phyloP scores from a whole-genome alignment of 106 monocot species.

The Acanthochlamys bracteata region DNA sequence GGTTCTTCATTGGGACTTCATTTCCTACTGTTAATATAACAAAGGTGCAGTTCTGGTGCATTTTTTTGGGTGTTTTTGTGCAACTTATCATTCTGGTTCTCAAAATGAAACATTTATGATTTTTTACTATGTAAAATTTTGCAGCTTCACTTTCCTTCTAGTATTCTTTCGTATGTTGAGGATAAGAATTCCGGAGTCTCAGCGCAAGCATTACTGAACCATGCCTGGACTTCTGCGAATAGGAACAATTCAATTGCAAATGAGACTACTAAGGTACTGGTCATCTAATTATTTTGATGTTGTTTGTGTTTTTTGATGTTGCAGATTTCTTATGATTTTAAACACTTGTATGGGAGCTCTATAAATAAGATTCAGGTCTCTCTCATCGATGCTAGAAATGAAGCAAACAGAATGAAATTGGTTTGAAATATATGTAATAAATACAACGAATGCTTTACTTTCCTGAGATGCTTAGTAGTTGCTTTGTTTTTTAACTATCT shows the following conservation, averaged over 20 bases:
- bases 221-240: conserved; percentile 9
- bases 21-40: conserved; percentile 47
- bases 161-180: conserved; percentile 7
- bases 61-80: not conserved
- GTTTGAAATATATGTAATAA: too few species aligned
- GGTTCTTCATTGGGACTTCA: conserved; percentile 69
- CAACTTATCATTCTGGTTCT: not conserved
- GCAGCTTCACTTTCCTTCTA: conserved; percentile 14
- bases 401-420: too few species aligned
- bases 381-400: too few species aligned
- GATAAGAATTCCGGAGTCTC: conserved; percentile 3
- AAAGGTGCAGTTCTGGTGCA: conserved; percentile 28
- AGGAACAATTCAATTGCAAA: not conserved
- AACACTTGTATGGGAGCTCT: too few species aligned
- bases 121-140: not conserved
- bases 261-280: not conserved
- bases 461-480: too few species aligned
- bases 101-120: not conserved
- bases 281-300: not conserved
- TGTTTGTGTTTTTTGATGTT: not conserved
- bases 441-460: too few species aligned
- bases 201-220: conserved; percentile 6
- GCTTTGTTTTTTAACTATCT: too few species aligned
- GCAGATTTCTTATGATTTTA: not conserved
- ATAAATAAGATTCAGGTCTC: too few species aligned